phyloP scores from a whole-genome alignment of 176 grass and related monocot species.

The Aegilops bicornis region DNA sequence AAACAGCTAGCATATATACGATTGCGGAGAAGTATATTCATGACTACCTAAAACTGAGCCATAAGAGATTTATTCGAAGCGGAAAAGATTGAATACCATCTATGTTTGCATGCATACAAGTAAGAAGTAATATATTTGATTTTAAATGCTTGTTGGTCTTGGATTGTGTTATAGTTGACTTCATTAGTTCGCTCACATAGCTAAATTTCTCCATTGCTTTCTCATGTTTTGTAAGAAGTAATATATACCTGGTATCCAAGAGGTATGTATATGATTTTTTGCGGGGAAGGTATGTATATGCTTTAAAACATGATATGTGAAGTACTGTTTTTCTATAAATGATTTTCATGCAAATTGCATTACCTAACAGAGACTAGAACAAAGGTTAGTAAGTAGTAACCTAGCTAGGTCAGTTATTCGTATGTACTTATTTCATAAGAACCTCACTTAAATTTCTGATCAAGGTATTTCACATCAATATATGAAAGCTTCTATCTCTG shows the following conservation, averaged over 20 bases:
- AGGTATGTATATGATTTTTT: not conserved
- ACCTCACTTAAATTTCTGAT: too few relatives aligned
- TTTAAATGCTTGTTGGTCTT: not conserved
- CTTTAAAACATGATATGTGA: not conserved
- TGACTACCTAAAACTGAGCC: not conserved
- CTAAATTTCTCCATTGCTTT: not conserved
- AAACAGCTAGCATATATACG: not conserved
- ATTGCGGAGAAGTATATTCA: not conserved
- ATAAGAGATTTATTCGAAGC: not conserved
- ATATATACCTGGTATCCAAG: not conserved
- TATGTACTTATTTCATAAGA: not conserved
- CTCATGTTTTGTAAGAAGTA: not conserved
- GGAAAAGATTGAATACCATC: not conserved
- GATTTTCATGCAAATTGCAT: not conserved
- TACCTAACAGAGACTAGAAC: not conserved
- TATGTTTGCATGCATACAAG: not conserved
- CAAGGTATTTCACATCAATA: not conserved
- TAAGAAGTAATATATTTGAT: not conserved
- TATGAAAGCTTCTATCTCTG: not conserved
- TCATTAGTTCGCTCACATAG: not conserved
- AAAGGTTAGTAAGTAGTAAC: too few relatives aligned
- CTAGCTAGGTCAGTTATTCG: not conserved
- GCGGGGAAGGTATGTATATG: not conserved
- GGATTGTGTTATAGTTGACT: not conserved
- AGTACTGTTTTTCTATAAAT: not conserved